These are phyloP conservation scores for Botrytis tulipae DNA, from an alignment of 2,329 filamentous ascomycete species.

Conservation along the genomic window DNA sequence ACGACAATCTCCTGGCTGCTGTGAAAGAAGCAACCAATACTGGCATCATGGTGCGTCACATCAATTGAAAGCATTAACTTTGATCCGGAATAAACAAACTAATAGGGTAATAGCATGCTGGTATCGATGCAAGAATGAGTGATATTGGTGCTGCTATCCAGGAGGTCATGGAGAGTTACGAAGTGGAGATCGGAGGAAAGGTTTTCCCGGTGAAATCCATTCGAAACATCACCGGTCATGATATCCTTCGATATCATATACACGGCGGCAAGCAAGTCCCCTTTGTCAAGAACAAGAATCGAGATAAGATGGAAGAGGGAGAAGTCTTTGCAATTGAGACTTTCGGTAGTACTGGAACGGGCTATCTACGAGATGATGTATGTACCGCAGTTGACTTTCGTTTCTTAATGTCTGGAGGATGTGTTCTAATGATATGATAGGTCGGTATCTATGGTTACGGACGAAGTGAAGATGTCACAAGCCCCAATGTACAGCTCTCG, in stretches of 20 bases:
- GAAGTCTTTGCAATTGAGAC: slow-evolving; percentile 59
- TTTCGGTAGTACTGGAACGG: slow-evolving; percentile 54
- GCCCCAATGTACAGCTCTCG: slow-evolving; percentile 44
- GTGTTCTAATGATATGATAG: slow-evolving; percentile 37
- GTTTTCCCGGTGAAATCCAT: slow-evolving; percentile 52
- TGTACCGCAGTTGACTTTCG: slow-evolving; percentile 22
- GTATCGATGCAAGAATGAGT: slow-evolving; percentile 52
- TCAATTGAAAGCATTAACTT: neutral
- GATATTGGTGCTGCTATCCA: slow-evolving; percentile 56
- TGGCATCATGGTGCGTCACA: slow-evolving; percentile 37
- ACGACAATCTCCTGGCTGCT: slow-evolving; percentile 70
- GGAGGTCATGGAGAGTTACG: slow-evolving; percentile 60
- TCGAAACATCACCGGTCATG: slow-evolving; percentile 52
- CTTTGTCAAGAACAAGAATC: slow-evolving; percentile 50
- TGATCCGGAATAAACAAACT: neutral
- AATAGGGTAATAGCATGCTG: slow-evolving; percentile 42
- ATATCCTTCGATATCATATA: slow-evolving; percentile 53
- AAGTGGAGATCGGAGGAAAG: slow-evolving; percentile 52
- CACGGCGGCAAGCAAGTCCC: slow-evolving; percentile 57
- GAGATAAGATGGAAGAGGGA: slow-evolving; percentile 57
- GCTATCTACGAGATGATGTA: slow-evolving; percentile 48
- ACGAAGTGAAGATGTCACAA: slow-evolving; percentile 42
- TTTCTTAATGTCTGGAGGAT: neutral
- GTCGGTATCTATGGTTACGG: slow-evolving; percentile 54
- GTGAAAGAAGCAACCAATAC: slow-evolving; percentile 74